Conservation (phyloP, 768 basidiomycete genomes). For the Porpolomopsis calyptriformis region DNA sequence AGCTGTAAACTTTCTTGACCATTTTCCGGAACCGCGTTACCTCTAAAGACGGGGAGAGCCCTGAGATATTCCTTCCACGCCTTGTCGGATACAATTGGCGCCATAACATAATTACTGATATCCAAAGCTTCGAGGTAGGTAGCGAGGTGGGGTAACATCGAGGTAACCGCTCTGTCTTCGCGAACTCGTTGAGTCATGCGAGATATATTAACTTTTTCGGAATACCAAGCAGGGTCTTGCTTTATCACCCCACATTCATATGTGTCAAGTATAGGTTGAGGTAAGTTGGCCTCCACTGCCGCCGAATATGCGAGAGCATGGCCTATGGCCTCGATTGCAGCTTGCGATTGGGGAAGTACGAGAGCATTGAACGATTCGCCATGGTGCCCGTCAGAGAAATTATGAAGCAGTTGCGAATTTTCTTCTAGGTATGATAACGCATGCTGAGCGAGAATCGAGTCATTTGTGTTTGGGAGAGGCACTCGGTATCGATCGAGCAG, state of each 20-base stretch:
- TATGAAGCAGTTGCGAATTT: conserved; percentile 28
- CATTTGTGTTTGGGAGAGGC: conserved; percentile 37
- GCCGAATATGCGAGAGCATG: conserved; percentile 52
- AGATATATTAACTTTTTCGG: conserved; percentile 38
- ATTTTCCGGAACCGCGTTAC: background rate
- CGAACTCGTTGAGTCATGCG: conserved; percentile 37
- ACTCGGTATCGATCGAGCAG: conserved; percentile 43
- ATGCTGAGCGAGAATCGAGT: conserved; percentile 46
- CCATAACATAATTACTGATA: conserved; percentile 40
- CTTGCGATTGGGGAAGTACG: conserved; percentile 45
- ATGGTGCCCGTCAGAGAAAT: conserved; percentile 35
- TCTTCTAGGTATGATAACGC: conserved; percentile 36
- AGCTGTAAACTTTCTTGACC: no score
- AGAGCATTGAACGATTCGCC: conserved; percentile 41
- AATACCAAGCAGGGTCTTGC: conserved; percentile 50
- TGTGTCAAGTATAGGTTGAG: conserved; percentile 40
- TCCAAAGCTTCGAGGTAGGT: conserved; percentile 32
- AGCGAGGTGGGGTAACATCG: conserved; percentile 34
- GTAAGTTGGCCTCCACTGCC: conserved; percentile 33
- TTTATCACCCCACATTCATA: conserved; percentile 44
- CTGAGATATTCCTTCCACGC: conserved; percentile 38
- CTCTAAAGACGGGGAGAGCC: background rate
- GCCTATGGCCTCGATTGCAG: conserved; percentile 49
- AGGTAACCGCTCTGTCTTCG: conserved; percentile 36
- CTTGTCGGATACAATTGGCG: conserved; percentile 42